A percentile compares a stretch with the other conserved stretches of the same genome.
These are phyloP conservation scores for Azolla pinnata DNA, from an alignment of 75 land plant genomes.

Conservation along the genomic window DNA sequence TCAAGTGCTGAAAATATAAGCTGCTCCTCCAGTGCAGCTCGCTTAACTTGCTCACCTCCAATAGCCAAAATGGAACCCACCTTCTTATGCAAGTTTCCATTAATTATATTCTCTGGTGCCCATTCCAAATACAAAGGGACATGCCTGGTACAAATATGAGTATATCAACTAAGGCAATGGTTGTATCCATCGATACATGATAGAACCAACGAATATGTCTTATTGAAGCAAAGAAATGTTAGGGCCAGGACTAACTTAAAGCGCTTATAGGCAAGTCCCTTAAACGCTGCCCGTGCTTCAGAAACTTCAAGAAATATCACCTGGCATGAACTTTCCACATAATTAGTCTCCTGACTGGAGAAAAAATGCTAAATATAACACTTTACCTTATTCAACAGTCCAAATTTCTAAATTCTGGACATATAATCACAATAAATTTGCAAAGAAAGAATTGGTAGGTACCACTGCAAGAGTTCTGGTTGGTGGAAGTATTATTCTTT, in stretches of 20 bases:
- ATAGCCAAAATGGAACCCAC: too few relatives aligned
- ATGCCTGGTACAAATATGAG: slow-evolving; percentile 38
- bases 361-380: too few relatives aligned
- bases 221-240: background rate
- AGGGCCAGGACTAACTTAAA: slow-evolving; percentile 44
- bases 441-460: slow-evolving; percentile 8
- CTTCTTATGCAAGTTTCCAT: slow-evolving; percentile 14
- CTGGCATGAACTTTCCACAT: too few relatives aligned
- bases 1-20: slow-evolving; percentile 30
- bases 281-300: slow-evolving; percentile 82
- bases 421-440: background rate
- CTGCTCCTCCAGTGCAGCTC: slow-evolving; percentile 35
- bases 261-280: slow-evolving; percentile 79
- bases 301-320: slow-evolving; percentile 74
- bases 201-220: background rate
- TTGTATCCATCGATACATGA: background rate
- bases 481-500: slow-evolving; percentile 81
- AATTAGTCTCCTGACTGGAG: too few relatives aligned
- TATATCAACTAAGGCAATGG: background rate
- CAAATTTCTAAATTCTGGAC: too few relatives aligned
- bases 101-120: slow-evolving; percentile 69
- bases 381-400: background rate
- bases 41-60: slow-evolving; percentile 41
- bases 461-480: slow-evolving; percentile 88
- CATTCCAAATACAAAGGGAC: slow-evolving; percentile 93